Evolutionary conservation across 2,329 filamentous ascomycete species (phyloP).

Genomic region (Didymella segeticola): DNA sequence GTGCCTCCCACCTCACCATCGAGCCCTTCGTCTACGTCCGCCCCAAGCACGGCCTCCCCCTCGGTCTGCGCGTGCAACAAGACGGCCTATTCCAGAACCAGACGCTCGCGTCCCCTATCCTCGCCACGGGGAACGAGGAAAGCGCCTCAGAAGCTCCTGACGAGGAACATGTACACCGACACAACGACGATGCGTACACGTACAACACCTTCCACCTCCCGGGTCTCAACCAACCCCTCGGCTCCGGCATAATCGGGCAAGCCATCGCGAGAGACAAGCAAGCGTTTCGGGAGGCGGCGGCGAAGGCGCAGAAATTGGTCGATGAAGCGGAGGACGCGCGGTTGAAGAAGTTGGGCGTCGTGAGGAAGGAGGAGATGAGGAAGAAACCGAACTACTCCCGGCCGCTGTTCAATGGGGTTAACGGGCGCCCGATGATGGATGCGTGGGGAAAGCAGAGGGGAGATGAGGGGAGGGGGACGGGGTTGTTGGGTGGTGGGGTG

Average conservation of each 20-base stretch:
- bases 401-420: constrained; percentile 33
- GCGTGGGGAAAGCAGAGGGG: background rate
- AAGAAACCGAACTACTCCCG: constrained; percentile 8
- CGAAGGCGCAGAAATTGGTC: background rate
- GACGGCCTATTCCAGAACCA: constrained; percentile 2
- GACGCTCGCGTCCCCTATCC: background rate
- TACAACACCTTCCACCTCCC: constrained; percentile 20
- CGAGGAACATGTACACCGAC: background rate
- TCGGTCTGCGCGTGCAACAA: constrained; percentile 21
- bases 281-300: background rate
- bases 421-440: constrained; percentile 15
- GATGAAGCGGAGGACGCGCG: background rate
- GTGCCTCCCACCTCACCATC: constrained; percentile 17
- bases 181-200: constrained; percentile 15
- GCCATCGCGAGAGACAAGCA: constrained; percentile 1
- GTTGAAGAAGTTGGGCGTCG: background rate
- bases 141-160: no score
- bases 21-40: constrained; percentile 41
- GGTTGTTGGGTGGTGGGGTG: background rate
- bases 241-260: constrained; percentile 11
- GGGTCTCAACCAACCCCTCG: constrained; percentile 11
- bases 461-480: background rate
- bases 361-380: background rate
- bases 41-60: constrained; percentile 24
- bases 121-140: background rate